Conservation (phyloP, 2,329 filamentous ascomycete genomes). For the Colletotrichum brevisporum region DNA sequence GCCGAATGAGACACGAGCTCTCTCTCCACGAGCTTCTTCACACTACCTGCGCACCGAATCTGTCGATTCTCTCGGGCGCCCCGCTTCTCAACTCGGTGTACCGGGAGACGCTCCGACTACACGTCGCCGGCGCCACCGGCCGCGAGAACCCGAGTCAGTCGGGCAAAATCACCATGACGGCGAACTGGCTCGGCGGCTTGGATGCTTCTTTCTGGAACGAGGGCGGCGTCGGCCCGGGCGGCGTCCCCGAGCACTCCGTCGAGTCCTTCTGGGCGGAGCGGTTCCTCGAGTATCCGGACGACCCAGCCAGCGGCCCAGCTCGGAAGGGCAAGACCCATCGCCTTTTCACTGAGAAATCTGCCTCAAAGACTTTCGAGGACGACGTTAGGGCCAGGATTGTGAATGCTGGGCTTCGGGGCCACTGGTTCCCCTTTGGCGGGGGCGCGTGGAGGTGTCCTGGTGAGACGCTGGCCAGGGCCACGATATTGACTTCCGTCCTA, state of each 20-base stretch:
- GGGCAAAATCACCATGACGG: conserved; percentile 6
- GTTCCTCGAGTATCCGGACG: conserved; percentile 39
- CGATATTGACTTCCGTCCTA: conserved; percentile 13
- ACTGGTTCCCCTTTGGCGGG: conserved; percentile 35
- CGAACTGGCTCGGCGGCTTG: conserved; percentile 31
- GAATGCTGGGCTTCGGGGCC: conserved; percentile 9
- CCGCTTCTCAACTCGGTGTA: conserved; percentile 36
- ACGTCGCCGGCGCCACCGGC: conserved; percentile 21
- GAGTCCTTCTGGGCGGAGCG: conserved; percentile 41
- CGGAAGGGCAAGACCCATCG: neutral
- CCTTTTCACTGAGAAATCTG: too few species aligned
- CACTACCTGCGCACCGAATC: neutral
- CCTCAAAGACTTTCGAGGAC: neutral
- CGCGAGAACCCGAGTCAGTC: conserved; percentile 4
- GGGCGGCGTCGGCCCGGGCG: neutral
- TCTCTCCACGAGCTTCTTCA: neutral
- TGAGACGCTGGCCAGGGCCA: conserved; percentile 29
- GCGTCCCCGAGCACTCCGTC: conserved; percentile 18
- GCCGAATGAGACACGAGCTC: conserved; percentile 20
- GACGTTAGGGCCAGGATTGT: conserved; percentile 16
- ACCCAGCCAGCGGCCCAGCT: conserved; percentile 39
- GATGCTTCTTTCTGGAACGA: conserved; percentile 29
- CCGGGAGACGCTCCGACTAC: conserved; percentile 25
- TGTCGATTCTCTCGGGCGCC: neutral
- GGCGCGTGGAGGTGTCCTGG: conserved; percentile 36